A percentile compares a stretch with the other conserved stretches of the same genome.
These are phyloP conservation scores for Nyssa sinensis DNA, from an alignment of 148 eudicot species.

Conservation along the genomic window DNA sequence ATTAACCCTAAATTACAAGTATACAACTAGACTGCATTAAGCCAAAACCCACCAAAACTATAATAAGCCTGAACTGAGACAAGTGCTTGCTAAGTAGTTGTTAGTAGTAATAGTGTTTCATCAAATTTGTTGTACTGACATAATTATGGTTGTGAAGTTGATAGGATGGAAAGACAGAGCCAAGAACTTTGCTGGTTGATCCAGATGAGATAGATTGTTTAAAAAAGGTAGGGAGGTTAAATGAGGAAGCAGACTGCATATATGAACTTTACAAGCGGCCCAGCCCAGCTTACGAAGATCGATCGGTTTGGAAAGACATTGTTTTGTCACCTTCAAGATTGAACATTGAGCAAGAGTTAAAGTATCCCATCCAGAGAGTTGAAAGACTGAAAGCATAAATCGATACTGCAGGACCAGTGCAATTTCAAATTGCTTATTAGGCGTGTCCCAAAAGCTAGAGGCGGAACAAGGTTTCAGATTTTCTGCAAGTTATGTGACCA, in stretches of 20 bases:
- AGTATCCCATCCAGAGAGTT: constrained; percentile 75
- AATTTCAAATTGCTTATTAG: not conserved
- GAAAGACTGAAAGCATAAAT: constrained; percentile 44
- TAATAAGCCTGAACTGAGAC: not conserved
- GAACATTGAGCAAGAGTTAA: constrained; percentile 84
- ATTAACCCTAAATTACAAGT: too few relatives aligned
- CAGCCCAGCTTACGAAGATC: constrained; percentile 56
- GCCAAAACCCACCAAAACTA: not conserved
- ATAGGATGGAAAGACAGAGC: constrained; percentile 99
- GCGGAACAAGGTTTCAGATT: not conserved
- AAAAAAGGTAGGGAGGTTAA: constrained; percentile 58
- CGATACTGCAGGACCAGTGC: not conserved
- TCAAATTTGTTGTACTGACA: constrained; percentile 19
- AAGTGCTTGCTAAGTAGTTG: too few relatives aligned
- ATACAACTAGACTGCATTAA: too few relatives aligned
- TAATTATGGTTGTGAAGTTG: constrained; percentile 51
- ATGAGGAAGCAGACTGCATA: constrained; percentile 79
- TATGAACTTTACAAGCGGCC: constrained; percentile 68
- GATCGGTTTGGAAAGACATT: constrained; percentile 92
- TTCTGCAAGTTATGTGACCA: constrained; percentile 14
- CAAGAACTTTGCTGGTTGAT: constrained; percentile 80
- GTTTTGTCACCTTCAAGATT: constrained; percentile 93
- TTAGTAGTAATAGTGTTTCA: not conserved
- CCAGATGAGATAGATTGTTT: constrained; percentile 83
- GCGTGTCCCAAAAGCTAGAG: not conserved